Conservation (phyloP, 2,329 filamentous ascomycete genomes). For the Phyllachora maydis region DNA sequence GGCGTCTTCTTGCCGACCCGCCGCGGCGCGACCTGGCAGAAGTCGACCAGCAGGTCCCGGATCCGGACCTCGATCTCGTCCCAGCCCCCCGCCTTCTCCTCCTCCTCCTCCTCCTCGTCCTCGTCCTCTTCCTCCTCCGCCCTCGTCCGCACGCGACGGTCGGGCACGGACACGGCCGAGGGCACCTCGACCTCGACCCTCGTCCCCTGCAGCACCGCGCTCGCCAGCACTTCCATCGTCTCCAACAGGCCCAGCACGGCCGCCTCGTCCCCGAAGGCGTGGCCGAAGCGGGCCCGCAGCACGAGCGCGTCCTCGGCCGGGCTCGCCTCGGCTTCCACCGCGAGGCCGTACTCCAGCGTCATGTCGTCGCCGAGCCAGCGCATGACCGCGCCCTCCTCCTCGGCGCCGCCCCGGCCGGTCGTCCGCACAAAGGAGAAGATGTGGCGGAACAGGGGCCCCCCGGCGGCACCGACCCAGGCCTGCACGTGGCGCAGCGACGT, state of each 20-base stretch:
- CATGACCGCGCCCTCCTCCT: constrained; percentile 10
- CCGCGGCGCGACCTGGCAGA: constrained; percentile 6
- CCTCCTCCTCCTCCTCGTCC: no score
- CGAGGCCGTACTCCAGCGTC: constrained; percentile 13
- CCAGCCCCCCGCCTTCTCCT: constrained; percentile 4
- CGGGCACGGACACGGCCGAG: no score
- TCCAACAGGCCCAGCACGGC: constrained; percentile 9
- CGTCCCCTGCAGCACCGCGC: constrained; percentile 8
- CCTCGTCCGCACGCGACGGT: no score
- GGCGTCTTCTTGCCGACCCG: constrained; percentile 10
- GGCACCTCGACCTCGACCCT: constrained; percentile 3
- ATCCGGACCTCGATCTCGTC: constrained; percentile 7
- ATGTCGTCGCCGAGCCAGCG: constrained; percentile 13
- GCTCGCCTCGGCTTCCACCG: constrained; percentile 12
- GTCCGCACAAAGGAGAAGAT: constrained; percentile 12
- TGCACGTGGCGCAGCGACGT: constrained; percentile 14
- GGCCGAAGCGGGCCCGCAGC: constrained; percentile 8
- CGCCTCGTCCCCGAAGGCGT: constrained; percentile 8
- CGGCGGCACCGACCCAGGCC: constrained; percentile 12
- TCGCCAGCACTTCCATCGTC: constrained; percentile 11
- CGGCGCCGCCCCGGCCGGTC: constrained; percentile 1
- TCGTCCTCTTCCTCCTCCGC: no score
- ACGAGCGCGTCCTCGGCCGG: constrained; percentile 6
- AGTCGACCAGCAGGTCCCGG: constrained; percentile 6
- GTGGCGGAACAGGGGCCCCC: constrained; percentile 12